A percentile compares a stretch with the other conserved stretches of the same genome.
These are phyloP conservation scores for Mycena chlorophos DNA, from an alignment of 768 basidiomycete genomes.

Conservation along the genomic window DNA sequence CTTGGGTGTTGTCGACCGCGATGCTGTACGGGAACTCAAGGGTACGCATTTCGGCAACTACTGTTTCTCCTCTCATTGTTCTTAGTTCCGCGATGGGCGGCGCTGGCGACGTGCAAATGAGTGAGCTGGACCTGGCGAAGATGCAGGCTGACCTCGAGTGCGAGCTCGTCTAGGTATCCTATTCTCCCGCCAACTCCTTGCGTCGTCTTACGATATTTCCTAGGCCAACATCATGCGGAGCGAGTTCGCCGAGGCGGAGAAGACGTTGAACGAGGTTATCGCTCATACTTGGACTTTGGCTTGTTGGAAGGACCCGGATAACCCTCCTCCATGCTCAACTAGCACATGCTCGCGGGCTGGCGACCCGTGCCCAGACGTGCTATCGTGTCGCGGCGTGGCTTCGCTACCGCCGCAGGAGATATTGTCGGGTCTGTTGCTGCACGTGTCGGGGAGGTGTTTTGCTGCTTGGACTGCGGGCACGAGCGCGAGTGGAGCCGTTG, in stretches of 20 bases:
- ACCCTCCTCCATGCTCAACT: slow-evolving; percentile 72
- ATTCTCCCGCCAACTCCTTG: slow-evolving; percentile 22
- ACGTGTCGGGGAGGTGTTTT: too few relatives aligned
- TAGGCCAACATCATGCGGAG: neutral
- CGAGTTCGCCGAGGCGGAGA: too few relatives aligned
- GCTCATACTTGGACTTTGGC: slow-evolving; percentile 59
- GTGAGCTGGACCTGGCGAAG: slow-evolving; percentile 53
- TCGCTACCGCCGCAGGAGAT: slow-evolving; percentile 32
- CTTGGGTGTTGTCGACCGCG: slow-evolving; percentile 49
- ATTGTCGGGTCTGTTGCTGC: slow-evolving; percentile 26
- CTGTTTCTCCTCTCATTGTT: slow-evolving; percentile 11
- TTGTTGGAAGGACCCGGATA: slow-evolving; percentile 58
- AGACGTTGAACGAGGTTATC: slow-evolving; percentile 50
- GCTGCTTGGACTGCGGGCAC: too few relatives aligned
- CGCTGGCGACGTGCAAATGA: slow-evolving; percentile 46
- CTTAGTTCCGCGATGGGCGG: slow-evolving; percentile 60
- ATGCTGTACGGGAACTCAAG: slow-evolving; percentile 40
- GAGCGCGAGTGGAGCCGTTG: too few relatives aligned
- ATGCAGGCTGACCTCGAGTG: slow-evolving; percentile 72
- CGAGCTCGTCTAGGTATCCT: slow-evolving; percentile 67
- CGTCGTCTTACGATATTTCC: neutral
- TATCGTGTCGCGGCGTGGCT: slow-evolving; percentile 61
- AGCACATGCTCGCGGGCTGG: slow-evolving; percentile 62
- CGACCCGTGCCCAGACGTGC: slow-evolving; percentile 56
- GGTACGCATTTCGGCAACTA: slow-evolving; percentile 31